These are phyloP conservation scores for Paramecium pentaurelia DNA, from an alignment of 73 alveolate genomes.

Conservation along the genomic window DNA sequence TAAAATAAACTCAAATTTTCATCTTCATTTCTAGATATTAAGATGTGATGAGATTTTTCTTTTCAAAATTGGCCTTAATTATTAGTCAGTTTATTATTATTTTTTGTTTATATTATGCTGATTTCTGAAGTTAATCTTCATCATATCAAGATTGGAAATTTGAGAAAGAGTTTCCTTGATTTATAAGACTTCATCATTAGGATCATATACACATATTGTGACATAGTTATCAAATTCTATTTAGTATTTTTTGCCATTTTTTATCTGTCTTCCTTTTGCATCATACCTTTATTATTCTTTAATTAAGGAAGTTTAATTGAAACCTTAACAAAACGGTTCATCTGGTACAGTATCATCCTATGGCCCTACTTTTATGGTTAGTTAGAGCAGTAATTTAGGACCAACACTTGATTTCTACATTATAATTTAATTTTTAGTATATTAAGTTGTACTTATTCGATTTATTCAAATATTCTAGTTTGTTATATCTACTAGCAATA, in stretches of 20 bases:
- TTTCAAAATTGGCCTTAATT: not conserved
- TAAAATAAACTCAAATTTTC: not conserved
- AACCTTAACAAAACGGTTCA: not conserved
- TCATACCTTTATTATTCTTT: not conserved
- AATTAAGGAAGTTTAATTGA: not conserved
- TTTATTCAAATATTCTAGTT: not conserved
- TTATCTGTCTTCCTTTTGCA: not conserved
- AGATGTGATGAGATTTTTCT: not conserved
- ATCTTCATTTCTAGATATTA: not conserved
- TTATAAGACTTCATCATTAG: not conserved
- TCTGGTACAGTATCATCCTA: not conserved
- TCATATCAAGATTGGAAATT: not conserved
- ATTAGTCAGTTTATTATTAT: not conserved
- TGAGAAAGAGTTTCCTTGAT: not conserved
- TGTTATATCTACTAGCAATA: not conserved
- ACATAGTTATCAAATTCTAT: not conserved
- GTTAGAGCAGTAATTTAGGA: not conserved
- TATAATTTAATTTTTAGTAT: not conserved
- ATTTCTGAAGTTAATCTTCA: not conserved
- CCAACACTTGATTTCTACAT: not conserved
- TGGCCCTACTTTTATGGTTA: not conserved
- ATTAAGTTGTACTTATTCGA: not conserved
- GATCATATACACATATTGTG: conserved; percentile 18
- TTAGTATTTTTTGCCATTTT: not conserved
- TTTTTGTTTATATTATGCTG: not conserved